Conservation (phyloP, 2,329 filamentous ascomycete genomes). For the Diaporthe helianthi region DNA sequence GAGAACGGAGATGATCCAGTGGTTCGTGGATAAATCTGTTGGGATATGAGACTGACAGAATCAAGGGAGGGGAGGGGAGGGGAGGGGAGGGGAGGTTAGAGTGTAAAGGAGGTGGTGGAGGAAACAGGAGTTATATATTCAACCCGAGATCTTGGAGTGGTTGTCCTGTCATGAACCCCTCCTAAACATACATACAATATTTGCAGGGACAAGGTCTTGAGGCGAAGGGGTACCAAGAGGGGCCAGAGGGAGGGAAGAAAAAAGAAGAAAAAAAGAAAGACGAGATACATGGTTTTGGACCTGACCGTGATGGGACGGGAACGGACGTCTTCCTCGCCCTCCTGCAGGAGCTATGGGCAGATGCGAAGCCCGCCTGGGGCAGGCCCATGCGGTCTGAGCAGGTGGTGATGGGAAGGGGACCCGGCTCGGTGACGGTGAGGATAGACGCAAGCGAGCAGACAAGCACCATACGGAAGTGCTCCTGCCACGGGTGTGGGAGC, state of each 20-base stretch:
- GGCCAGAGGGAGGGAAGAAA: background rate
- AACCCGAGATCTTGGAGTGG: background rate
- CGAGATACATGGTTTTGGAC: constrained; percentile 8
- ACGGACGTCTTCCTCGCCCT: constrained; percentile 19
- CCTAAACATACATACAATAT: constrained; percentile 4
- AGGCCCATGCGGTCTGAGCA: constrained; percentile 26
- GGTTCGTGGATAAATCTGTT: constrained; percentile 17
- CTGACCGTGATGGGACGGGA: constrained; percentile 19
- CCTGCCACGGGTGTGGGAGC: constrained; percentile 21
- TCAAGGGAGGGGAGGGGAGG: constrained; percentile 11
- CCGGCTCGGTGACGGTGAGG: constrained; percentile 2
- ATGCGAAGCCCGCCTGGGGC: constrained; percentile 14
- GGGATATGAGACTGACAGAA: constrained; percentile 5
- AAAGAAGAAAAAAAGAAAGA: constrained; percentile 1
- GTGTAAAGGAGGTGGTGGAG: constrained; percentile 25
- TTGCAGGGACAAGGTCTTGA: constrained; percentile 29
- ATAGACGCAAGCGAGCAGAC: constrained; percentile 6
- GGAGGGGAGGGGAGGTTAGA: constrained; percentile 9
- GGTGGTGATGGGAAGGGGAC: background rate
- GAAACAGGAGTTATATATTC: constrained; percentile 31
- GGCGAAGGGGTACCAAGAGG: background rate
- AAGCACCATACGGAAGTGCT: constrained; percentile 22
- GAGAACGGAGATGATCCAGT: background rate
- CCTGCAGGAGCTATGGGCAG: constrained; percentile 25
- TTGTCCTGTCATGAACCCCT: constrained; percentile 2